A percentile compares a stretch with the other conserved stretches of the same genome.
Conservation (phyloP, 2,329 filamentous ascomycete genomes). For the Rhytidhysteron rufulum region DNA sequence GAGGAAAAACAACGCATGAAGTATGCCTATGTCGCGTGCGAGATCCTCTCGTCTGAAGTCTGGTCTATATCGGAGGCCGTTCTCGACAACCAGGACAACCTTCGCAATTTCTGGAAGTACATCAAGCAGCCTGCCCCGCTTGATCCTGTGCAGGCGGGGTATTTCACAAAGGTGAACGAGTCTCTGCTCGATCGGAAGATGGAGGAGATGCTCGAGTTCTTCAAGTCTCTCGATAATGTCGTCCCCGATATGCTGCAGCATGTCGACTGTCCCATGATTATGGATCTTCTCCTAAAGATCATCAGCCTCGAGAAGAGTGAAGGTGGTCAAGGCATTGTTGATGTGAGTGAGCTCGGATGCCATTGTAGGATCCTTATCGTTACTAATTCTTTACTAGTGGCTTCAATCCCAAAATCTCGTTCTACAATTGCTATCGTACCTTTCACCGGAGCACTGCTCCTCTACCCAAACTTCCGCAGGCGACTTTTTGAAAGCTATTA, state of each 20-base stretch:
- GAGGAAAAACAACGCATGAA: constrained; percentile 87
- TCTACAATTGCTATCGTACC: constrained; percentile 78
- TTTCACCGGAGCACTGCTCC: constrained; percentile 78
- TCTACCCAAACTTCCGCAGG: constrained; percentile 94
- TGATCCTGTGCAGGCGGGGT: constrained; percentile 90
- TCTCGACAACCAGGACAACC: constrained; percentile 73
- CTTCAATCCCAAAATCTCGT: constrained; percentile 85
- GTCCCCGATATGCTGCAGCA: constrained; percentile 84
- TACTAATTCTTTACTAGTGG: constrained; percentile 59
- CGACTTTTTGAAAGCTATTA: constrained; percentile 97
- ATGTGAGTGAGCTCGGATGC: constrained; percentile 56
- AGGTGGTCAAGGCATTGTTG: constrained; percentile 86
- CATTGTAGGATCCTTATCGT: constrained; percentile 9
- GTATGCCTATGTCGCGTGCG: constrained; percentile 89
- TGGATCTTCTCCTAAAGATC: constrained; percentile 95
- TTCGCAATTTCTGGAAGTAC: constrained; percentile 89
- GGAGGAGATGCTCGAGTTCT: constrained; percentile 88
- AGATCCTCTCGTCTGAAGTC: constrained; percentile 90
- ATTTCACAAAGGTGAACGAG: constrained; percentile 99
- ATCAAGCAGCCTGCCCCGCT: constrained; percentile 78
- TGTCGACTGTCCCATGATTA: constrained; percentile 96
- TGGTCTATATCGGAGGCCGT: constrained; percentile 95
- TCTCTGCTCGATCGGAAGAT: constrained; percentile 97
- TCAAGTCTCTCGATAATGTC: constrained; percentile 78
- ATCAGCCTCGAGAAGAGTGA: constrained; percentile 94